Base-by-base conservation (phyloP, 305 asterid genomes). In the Fraxinus baroniana region DNA sequence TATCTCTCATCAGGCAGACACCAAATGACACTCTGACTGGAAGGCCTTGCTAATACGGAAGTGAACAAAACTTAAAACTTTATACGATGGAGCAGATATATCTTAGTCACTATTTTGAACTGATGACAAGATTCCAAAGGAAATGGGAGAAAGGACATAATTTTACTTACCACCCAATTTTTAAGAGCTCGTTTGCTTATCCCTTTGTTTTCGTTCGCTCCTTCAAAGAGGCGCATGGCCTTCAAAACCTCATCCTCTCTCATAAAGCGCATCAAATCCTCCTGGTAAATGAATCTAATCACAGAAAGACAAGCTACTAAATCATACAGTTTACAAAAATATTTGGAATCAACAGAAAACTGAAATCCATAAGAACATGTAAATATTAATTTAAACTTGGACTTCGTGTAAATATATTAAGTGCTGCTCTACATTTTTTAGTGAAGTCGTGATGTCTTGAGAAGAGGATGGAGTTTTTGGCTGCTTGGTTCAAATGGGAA, bases 191-290 rank as follows among this genome's bases (percentile, higher is more conserved):
- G 87, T 82, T 92, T 93, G 90, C 93, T 89, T 77, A 95, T 95
- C 75, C 97, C 93, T 80, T 87, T 89, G 83, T 83, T 90, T 82
- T 90, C 98, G 17, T 83, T 79, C 74, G 89, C 91, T 75, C 91
- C 94, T 84, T 90, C 98, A 74, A 95, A 89, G 39, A 93, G 93
- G 41, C 78, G 82, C 70, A 90, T 80, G 5, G 93, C 89, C 91
- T 90, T 92, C 73, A 82, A 7, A 52, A 90, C 97, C 90, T 95
- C 97, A 20, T 92, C 97, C 75, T 91, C 94, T 46, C 94, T 83
- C 94, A 95, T 87, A 86, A 95, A 95, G 18, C 92, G 88, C 96
- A 89, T 86, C 84, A 95, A 85, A 86, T 95, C 98, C 84, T 92
- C 96, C 80, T 85, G 80, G 86, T 83, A 75, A 79, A 95, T 93